These are phyloP conservation scores for Piromyces sp. DNA, from an alignment of 192 early-diverging fungal genomes.

Conservation along the genomic window DNA sequence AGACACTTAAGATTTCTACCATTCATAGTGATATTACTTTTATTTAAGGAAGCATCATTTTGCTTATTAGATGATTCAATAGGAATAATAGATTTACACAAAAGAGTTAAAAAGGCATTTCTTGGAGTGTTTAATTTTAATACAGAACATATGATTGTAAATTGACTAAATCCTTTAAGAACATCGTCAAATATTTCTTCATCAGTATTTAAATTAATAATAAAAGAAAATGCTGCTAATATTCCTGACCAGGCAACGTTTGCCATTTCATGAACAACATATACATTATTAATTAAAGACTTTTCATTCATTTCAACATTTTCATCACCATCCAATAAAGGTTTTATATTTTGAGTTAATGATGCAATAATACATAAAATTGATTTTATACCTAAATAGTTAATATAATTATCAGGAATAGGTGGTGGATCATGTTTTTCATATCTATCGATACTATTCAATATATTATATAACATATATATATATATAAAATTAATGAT, in stretches of 20 bases:
- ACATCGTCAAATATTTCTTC: constrained; percentile 59
- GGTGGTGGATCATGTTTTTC: background rate
- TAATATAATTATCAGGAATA: background rate
- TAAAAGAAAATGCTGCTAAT: constrained; percentile 56
- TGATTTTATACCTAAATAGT: background rate
- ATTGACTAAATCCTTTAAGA: constrained; percentile 50
- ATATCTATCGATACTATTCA: background rate
- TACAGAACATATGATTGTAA: constrained; percentile 63
- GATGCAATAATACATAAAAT: background rate
- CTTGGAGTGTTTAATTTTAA: constrained; percentile 58
- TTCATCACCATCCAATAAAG: constrained; percentile 2
- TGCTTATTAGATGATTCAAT: constrained; percentile 10
- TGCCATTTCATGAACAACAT: constrained; percentile 48
- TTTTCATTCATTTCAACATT: constrained; percentile 21
- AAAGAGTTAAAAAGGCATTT: constrained; percentile 64
- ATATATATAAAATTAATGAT: background rate
- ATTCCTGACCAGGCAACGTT: constrained; percentile 64
- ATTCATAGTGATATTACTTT: constrained; percentile 18
- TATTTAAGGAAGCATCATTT: background rate
- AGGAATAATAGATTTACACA: constrained; percentile 76
- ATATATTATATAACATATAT: background rate
- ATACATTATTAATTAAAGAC: background rate
- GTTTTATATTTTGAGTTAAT: background rate
- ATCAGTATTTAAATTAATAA: constrained; percentile 59
- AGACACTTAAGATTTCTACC: constrained; percentile 66